Evolutionary conservation across 2,329 filamentous ascomycete genomes (phyloP).

Genomic region (Plectosphaerella plurivora): DNA sequence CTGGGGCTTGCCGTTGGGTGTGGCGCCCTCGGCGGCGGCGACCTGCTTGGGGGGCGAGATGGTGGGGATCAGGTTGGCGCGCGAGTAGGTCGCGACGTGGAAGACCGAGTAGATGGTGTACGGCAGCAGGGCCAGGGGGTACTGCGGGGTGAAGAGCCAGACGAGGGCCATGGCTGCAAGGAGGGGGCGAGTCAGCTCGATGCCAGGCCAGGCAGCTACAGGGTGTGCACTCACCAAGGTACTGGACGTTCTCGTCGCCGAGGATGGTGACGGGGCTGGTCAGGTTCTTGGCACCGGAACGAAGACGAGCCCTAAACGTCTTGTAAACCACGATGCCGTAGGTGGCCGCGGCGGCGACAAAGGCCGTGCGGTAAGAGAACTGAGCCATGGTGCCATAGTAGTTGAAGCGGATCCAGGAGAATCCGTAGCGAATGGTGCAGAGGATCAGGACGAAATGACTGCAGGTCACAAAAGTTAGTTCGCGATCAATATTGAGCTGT

Average conservation of each 20-base stretch:
- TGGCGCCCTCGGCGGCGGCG: slow-evolving; percentile 48
- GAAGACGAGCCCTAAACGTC: slow-evolving; percentile 81
- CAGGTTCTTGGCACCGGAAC: slow-evolving; percentile 62
- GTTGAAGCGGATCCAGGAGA: slow-evolving; percentile 89
- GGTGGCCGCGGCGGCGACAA: slow-evolving; percentile 82
- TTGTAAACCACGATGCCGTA: slow-evolving; percentile 99
- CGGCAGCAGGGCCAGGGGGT: slow-evolving; percentile 84
- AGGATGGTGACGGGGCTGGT: slow-evolving; percentile 61
- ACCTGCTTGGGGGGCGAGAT: slow-evolving; percentile 62
- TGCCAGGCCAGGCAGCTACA: not conserved
- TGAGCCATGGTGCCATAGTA: slow-evolving; percentile 72
- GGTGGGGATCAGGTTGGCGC: slow-evolving; percentile 87
- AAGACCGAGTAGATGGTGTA: slow-evolving; percentile 98
- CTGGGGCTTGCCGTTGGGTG: slow-evolving; percentile 54
- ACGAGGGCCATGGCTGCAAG: slow-evolving; percentile 79
- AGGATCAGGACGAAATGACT: slow-evolving; percentile 86
- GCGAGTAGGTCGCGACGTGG: slow-evolving; percentile 95
- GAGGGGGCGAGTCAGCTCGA: slow-evolving; percentile 6
- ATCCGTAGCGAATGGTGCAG: slow-evolving; percentile 72
- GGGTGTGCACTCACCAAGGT: slow-evolving; percentile 66
- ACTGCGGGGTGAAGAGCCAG: slow-evolving; percentile 89
- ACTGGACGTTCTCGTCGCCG: slow-evolving; percentile 95
- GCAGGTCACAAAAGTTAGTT: slow-evolving; percentile 8
- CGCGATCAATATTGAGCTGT: no score
- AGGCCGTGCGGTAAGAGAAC: slow-evolving; percentile 85